Evolutionary conservation across 768 basidiomycete genomes (phyloP).

Genomic region (Leccinum variicolor): DNA sequence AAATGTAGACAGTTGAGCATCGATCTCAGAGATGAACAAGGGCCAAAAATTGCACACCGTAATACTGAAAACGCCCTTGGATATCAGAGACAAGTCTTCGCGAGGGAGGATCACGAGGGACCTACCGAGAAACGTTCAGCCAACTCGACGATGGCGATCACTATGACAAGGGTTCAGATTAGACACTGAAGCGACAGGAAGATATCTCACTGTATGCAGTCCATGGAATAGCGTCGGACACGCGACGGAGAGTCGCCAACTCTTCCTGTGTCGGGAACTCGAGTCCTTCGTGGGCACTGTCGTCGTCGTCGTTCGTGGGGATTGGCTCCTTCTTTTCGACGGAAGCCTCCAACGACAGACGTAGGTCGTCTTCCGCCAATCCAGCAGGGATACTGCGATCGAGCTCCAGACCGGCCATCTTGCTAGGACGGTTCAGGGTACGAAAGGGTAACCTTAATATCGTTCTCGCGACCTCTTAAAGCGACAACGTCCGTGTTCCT

Average conservation of each 20-base stretch:
- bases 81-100: background rate
- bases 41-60: constrained; percentile 35
- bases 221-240: constrained; percentile 60
- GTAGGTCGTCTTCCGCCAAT: constrained; percentile 11
- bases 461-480: constrained; percentile 12
- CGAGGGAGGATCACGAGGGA: background rate
- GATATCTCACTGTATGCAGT: constrained; percentile 38
- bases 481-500: background rate
- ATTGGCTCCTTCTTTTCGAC: constrained; percentile 25
- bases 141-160: constrained; percentile 64
- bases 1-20: background rate
- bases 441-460: background rate
- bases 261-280: constrained; percentile 67
- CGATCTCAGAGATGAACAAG: background rate
- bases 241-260: constrained; percentile 51
- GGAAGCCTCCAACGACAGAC: background rate
- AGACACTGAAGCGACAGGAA: background rate
- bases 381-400: constrained; percentile 10
- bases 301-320: constrained; percentile 18
- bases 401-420: constrained; percentile 10
- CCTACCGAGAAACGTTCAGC: constrained; percentile 72
- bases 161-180: constrained; percentile 28
- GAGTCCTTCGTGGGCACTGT: constrained; percentile 47
- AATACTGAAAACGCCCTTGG: constrained; percentile 33
- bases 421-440: background rate